A percentile compares a stretch with the other conserved stretches of the same genome.
Conservation (phyloP, 1,284 basidiomycete genomes). For the Chiua sp. region DNA sequence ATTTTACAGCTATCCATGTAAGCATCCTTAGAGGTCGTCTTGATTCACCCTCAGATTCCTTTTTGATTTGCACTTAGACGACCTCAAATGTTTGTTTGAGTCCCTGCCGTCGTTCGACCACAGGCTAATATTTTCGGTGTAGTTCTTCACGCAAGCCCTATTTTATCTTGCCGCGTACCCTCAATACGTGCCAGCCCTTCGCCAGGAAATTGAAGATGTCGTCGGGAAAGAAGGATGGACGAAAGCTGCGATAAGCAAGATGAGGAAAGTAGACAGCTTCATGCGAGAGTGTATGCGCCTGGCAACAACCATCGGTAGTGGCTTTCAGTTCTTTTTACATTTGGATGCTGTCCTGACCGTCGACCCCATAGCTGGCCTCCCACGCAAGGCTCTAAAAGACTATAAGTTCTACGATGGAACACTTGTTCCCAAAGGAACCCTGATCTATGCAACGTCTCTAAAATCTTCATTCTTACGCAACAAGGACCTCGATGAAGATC, state of each 20-base stretch:
- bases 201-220: slow-evolving; percentile 48
- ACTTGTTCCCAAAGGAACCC: slow-evolving; percentile 42
- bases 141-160: too few species aligned
- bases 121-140: too few species aligned
- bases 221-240: slow-evolving; percentile 49
- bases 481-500: slow-evolving; percentile 26
- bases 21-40: too few species aligned
- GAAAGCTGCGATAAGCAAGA: slow-evolving; percentile 44
- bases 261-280: slow-evolving; percentile 55
- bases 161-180: slow-evolving; percentile 44
- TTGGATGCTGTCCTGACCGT: neutral
- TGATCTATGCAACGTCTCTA: slow-evolving; percentile 27
- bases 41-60: too few species aligned
- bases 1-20: too few species aligned
- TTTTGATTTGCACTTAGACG: too few species aligned
- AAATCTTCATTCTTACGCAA: slow-evolving; percentile 34
- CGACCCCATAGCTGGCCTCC: slow-evolving; percentile 33
- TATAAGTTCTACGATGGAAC: slow-evolving; percentile 50
- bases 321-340: too few species aligned
- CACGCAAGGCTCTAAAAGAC: slow-evolving; percentile 40
- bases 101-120: too few species aligned
- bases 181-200: slow-evolving; percentile 43
- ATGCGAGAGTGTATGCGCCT: slow-evolving; percentile 47
- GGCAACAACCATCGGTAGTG: slow-evolving; percentile 29
- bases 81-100: too few species aligned